phyloP scores from a whole-genome alignment of 2,329 filamentous ascomycete genomes.

The Cordyceps cateniannulata region DNA sequence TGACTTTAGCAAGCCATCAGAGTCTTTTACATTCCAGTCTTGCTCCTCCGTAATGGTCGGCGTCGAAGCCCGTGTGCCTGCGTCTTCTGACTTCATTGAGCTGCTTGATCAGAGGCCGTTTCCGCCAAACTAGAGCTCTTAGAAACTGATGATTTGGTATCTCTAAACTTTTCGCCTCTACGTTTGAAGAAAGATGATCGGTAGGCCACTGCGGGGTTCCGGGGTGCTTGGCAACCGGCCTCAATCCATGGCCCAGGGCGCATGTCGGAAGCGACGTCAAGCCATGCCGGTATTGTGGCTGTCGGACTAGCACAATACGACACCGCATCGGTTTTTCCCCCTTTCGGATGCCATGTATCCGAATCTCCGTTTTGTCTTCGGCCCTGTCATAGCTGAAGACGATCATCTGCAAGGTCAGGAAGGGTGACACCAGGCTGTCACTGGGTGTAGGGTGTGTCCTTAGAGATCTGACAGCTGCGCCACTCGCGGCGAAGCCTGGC shows the following conservation, averaged over 20 bases:
- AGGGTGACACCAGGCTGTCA: not conserved
- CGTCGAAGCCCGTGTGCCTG: conserved; percentile 1
- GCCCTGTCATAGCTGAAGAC: not conserved
- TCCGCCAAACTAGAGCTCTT: not conserved
- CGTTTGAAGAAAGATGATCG: not conserved
- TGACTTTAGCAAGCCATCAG: not conserved
- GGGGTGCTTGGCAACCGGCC: not conserved
- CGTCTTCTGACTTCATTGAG: conserved; percentile 2
- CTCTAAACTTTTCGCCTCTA: too few species aligned
- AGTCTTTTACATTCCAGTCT: conserved; percentile 2
- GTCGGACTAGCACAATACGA: not conserved
- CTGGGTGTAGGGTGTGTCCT: not conserved
- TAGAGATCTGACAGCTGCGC: not conserved
- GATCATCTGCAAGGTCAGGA: not conserved
- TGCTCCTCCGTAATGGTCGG: conserved; percentile 5
- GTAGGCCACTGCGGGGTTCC: too few species aligned
- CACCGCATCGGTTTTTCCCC: not conserved
- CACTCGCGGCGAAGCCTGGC: not conserved
- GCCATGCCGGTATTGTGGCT: not conserved
- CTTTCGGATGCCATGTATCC: not conserved
- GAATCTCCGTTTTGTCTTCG: not conserved
- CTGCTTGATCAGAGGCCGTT: not conserved
- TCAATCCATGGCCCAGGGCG: not conserved
- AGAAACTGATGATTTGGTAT: not conserved
- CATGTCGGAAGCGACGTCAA: not conserved